These are phyloP conservation scores for Hansenula lynferdii DNA, from an alignment of 1,139 yeast genomes.

Conservation along the genomic window DNA sequence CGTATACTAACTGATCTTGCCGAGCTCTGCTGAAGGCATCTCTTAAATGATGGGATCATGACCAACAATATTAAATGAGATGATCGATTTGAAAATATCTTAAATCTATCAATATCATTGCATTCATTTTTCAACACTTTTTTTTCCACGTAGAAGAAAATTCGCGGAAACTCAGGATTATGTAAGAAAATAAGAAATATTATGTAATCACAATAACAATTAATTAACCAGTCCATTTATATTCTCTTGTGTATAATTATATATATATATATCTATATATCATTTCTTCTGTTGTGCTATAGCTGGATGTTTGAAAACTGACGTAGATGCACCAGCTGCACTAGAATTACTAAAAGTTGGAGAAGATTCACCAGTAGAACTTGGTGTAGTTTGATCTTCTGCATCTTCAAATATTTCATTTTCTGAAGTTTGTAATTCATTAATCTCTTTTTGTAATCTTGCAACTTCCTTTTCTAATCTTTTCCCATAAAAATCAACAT, in stretches of 20 bases:
- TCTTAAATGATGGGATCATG: not conserved
- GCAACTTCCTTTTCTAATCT: constrained; percentile 79
- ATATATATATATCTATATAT: no score
- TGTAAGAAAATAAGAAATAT: no score
- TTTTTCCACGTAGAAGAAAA: not conserved
- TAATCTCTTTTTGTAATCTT: constrained; percentile 65
- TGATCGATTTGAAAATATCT: no score
- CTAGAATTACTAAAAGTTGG: not conserved
- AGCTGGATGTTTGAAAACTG: constrained; percentile 1
- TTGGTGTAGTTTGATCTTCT: not conserved
- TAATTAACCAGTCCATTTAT: no score
- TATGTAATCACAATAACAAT: no score
- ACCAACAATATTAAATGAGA: no score
- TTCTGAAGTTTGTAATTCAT: constrained; percentile 36
- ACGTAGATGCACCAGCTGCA: not conserved
- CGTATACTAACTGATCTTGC: not conserved
- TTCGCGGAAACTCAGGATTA: no score
- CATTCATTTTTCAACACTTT: constrained; percentile 1
- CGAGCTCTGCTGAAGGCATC: not conserved
- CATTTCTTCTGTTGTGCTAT: not conserved
- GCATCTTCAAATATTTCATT: not conserved
- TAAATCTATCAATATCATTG: no score
- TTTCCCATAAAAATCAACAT: constrained; percentile 86
- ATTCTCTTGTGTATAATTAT: no score
- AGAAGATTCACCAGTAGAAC: not conserved